These are phyloP conservation scores for Cercophora sp. DNA, from an alignment of 495 filamentous ascomycete species.

Conservation along the genomic window DNA sequence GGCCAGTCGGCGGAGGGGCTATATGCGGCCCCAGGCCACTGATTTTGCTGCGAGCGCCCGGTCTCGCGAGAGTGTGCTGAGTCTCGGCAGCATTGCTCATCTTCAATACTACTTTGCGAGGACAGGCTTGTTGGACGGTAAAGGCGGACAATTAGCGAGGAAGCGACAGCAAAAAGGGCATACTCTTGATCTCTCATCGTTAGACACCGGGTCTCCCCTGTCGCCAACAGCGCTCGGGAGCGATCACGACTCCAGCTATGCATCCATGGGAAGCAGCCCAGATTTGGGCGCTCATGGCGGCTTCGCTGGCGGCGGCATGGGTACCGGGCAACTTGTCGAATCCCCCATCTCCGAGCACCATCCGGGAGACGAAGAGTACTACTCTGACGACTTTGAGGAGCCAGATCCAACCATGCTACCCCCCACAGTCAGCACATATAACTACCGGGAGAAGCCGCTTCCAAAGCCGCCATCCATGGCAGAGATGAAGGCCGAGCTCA, in stretches of 20 bases:
- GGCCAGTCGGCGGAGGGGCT: conserved; percentile 68
- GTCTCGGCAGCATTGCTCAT: conserved; percentile 92
- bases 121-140: conserved; percentile 89
- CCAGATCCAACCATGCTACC: conserved; percentile 74
- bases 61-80: conserved; percentile 89
- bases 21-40: conserved; percentile 85
- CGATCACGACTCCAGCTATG: conserved; percentile 52
- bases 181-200: conserved; percentile 46
- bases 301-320: conserved; percentile 22
- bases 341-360: conserved; percentile 56
- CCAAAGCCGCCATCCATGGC: conserved; percentile 81
- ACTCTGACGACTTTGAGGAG: conserved; percentile 56
- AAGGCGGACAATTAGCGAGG: conserved; percentile 78
- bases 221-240: conserved; percentile 35
- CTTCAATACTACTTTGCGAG: conserved; percentile 97
- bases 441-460: conserved; percentile 76
- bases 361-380: conserved; percentile 50
- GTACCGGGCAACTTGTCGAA: conserved; percentile 44
- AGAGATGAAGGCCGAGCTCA: conserved; percentile 71
- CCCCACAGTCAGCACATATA: conserved; percentile 94
- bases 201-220: conserved; percentile 36
- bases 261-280: conserved; percentile 53
- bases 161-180: conserved; percentile 55
- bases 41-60: conserved; percentile 87
- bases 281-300: conserved; percentile 38